phyloP scores from a whole-genome alignment of 768 basidiomycete species.

The Pulveroboletus sp. region DNA sequence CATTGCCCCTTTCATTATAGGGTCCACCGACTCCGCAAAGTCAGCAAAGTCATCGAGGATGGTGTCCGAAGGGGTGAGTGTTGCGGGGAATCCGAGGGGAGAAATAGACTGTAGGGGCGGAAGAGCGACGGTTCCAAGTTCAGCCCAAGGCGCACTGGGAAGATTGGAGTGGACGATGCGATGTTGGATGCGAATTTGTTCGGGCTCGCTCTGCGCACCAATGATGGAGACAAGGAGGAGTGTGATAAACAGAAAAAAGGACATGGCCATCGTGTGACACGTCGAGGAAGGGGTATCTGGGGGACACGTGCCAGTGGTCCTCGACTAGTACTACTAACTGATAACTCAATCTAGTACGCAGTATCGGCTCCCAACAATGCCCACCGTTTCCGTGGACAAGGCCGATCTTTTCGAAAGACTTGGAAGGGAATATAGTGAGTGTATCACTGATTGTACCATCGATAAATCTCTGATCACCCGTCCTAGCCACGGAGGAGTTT shows the following conservation, averaged over 20 bases:
- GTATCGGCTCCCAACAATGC: constrained; percentile 50
- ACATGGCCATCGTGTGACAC: constrained; percentile 13
- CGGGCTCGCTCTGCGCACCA: constrained; percentile 11
- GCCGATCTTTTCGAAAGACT: constrained; percentile 89
- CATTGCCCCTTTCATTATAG: constrained; percentile 41
- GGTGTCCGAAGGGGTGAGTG: constrained; percentile 40
- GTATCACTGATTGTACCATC: constrained; percentile 1
- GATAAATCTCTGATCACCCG: constrained; percentile 10
- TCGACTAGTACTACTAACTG: not conserved
- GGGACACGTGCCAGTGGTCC: constrained; percentile 9
- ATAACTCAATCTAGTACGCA: constrained; percentile 1
- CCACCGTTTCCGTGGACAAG: constrained; percentile 94
- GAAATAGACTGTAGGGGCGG: constrained; percentile 33
- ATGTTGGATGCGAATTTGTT: constrained; percentile 21
- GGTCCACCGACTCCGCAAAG: constrained; percentile 41
- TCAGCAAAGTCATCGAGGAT: constrained; percentile 45
- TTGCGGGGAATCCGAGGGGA: constrained; percentile 31
- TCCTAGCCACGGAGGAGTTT: constrained; percentile 86
- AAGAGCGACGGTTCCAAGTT: constrained; percentile 24
- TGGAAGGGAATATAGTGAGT: constrained; percentile 76
- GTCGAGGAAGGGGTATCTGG: constrained; percentile 16
- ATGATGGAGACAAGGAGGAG: constrained; percentile 14
- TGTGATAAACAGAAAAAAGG: not conserved
- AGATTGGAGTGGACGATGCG: constrained; percentile 33
- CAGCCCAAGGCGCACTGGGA: constrained; percentile 22